Evolutionary conservation across 805 yeast genomes (phyloP).

Genomic region (Lachancea waltii): DNA sequence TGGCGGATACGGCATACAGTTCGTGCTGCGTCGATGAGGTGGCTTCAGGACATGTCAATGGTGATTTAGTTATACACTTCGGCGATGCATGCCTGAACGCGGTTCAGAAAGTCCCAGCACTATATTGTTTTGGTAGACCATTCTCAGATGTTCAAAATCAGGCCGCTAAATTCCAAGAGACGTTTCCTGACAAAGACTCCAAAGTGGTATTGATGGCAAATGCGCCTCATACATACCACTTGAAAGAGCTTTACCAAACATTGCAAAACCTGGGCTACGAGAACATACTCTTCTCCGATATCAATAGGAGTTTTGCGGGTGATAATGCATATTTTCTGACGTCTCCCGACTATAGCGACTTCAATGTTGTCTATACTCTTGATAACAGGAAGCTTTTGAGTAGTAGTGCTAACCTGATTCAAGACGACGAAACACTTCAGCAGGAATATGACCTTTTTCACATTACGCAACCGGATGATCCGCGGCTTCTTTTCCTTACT

Average conservation of each 20-base stretch:
- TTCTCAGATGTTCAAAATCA: slow-evolving; percentile 40
- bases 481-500: slow-evolving; percentile 66
- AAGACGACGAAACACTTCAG: slow-evolving; percentile 23
- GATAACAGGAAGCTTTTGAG: slow-evolving; percentile 27
- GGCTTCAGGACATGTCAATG: slow-evolving; percentile 87
- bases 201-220: slow-evolving; percentile 67
- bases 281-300: slow-evolving; percentile 36
- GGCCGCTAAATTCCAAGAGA: slow-evolving; percentile 35
- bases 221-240: slow-evolving; percentile 51
- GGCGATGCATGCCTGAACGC: slow-evolving; percentile 93
- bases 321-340: slow-evolving; percentile 40
- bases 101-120: slow-evolving; percentile 62
- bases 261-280: slow-evolving; percentile 30
- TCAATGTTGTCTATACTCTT: slow-evolving; percentile 29
- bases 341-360: slow-evolving; percentile 16
- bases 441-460: slow-evolving; percentile 58
- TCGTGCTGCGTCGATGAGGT: slow-evolving; percentile 96
- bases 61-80: slow-evolving; percentile 83
- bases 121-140: slow-evolving; percentile 74
- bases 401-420: slow-evolving; percentile 23
- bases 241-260: slow-evolving; percentile 36
- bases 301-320: slow-evolving; percentile 29
- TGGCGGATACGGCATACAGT: slow-evolving; percentile 94
- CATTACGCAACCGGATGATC: slow-evolving; percentile 66
- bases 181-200: slow-evolving; percentile 36